These are phyloP conservation scores for Penicillium digitatum DNA, from an alignment of 2,329 filamentous ascomycete species.

Conservation along the genomic window DNA sequence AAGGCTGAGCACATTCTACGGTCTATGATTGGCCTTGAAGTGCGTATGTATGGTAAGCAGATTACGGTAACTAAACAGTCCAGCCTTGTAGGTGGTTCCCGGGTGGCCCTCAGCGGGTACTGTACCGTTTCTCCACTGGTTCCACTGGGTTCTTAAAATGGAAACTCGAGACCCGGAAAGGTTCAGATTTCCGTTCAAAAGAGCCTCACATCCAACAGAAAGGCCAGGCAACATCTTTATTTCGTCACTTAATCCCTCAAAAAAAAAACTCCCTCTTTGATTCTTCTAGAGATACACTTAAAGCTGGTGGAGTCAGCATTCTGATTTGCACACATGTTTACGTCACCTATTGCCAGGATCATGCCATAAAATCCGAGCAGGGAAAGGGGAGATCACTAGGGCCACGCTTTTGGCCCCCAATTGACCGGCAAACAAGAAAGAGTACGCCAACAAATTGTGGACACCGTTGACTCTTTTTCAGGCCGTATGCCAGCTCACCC, in stretches of 20 bases:
- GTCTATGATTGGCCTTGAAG: conserved; percentile 11
- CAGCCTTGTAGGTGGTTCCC: conserved; percentile 1
- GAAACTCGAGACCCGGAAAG: conserved; percentile 4
- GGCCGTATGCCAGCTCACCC: background rate
- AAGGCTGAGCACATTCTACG: conserved; percentile 20
- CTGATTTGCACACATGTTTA: background rate
- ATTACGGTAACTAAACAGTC: background rate
- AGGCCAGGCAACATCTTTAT: background rate
- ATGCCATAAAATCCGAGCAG: background rate
- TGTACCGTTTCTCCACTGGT: conserved; percentile 4
- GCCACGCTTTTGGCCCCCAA: background rate
- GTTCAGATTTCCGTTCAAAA: background rate
- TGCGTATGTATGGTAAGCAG: background rate
- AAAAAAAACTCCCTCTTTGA: background rate
- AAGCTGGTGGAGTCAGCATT: background rate
- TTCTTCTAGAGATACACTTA: background rate
- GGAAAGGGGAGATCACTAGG: background rate
- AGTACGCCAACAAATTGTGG: background rate
- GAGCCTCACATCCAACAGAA: conserved; percentile 2
- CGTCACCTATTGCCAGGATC: conserved; percentile 1
- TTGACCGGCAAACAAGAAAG: background rate
- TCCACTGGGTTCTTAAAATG: conserved; percentile 9
- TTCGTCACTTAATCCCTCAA: too few relatives aligned
- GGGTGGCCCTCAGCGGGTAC: background rate
- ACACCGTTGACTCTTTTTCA: background rate